These are phyloP conservation scores for Colletotrichum phormii DNA, from an alignment of 2,329 filamentous ascomycete genomes.

Conservation along the genomic window DNA sequence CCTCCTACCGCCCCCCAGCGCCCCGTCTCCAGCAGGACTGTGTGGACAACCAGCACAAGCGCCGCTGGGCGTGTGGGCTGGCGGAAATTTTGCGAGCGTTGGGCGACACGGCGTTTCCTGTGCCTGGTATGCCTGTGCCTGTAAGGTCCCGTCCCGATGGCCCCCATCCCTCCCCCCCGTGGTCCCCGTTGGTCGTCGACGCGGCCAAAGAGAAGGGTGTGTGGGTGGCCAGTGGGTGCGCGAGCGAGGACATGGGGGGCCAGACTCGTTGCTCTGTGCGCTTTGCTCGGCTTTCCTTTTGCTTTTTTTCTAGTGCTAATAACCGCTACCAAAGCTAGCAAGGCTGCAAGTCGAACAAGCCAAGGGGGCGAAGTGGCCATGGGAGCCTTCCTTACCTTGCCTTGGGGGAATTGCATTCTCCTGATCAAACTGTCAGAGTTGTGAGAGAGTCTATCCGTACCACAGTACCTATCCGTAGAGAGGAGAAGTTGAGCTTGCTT, in stretches of 20 bases:
- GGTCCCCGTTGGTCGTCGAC: constrained; percentile 14
- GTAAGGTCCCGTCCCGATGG: constrained; percentile 4
- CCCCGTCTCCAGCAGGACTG: not conserved
- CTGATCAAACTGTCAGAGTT: constrained; percentile 4
- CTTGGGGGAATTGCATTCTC: not conserved
- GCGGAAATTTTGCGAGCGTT: constrained; percentile 27
- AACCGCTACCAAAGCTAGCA: not conserved
- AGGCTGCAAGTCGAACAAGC: not conserved
- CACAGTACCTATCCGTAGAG: not conserved
- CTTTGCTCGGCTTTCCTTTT: constrained; percentile 7
- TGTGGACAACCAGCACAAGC: constrained; percentile 8
- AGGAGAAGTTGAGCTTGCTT: not conserved
- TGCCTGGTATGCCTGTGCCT: constrained; percentile 7
- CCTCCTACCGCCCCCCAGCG: not conserved
- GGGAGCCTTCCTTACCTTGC: not conserved
- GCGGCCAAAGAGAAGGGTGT: constrained; percentile 6
- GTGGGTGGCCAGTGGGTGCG: constrained; percentile 4
- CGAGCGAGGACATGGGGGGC: constrained; percentile 24
- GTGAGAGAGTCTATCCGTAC: not conserved
- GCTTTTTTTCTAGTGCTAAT: constrained; percentile 9
- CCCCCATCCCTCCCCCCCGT: not conserved
- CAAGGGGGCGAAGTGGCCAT: not conserved
- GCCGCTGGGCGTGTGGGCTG: constrained; percentile 24
- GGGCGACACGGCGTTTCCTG: constrained; percentile 29
- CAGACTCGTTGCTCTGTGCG: not conserved